Evolutionary conservation across 768 basidiomycete genomes (phyloP).

Genomic region (Mycena pura): DNA sequence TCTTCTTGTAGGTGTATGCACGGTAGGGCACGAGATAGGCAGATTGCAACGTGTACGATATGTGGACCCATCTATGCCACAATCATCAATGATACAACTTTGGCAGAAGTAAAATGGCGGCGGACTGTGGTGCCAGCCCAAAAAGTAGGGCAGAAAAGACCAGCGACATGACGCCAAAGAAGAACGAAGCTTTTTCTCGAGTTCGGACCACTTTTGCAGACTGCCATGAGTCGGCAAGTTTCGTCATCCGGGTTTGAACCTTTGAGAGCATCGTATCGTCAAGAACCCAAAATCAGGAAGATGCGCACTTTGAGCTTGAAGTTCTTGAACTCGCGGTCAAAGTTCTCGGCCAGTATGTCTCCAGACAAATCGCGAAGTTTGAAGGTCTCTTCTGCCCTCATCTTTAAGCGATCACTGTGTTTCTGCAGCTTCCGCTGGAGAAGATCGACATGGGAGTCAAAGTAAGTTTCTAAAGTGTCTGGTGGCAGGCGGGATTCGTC

Average conservation of each 20-base stretch:
- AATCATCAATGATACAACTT: conserved; percentile 25
- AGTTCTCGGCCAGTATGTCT: conserved; percentile 73
- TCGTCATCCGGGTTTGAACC: conserved; percentile 83
- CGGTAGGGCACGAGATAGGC: conserved; percentile 84
- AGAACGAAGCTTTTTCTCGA: conserved; percentile 88
- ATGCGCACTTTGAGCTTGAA: conserved; percentile 80
- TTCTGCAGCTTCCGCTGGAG: conserved; percentile 86
- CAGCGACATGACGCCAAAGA: conserved; percentile 91
- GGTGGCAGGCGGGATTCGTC: conserved; percentile 31
- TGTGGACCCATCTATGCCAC: conserved; percentile 77
- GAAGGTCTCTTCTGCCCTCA: conserved; percentile 81
- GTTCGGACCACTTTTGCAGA: conserved; percentile 88
- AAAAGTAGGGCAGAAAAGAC: conserved; percentile 86
- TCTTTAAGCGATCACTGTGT: conserved; percentile 83
- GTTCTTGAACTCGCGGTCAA: conserved; percentile 86
- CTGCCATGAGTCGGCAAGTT: conserved; percentile 87
- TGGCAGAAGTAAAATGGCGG: conserved; percentile 40
- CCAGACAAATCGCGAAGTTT: conserved; percentile 71
- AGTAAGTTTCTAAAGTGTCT: conserved; percentile 96
- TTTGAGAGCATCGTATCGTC: too few species aligned
- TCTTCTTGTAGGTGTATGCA: conserved; percentile 87
- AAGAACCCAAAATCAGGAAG: background rate
- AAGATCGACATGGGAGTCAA: conserved; percentile 87
- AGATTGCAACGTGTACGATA: conserved; percentile 82
- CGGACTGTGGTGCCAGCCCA: conserved; percentile 85